Conservation (phyloP, 2,329 filamentous ascomycete genomes). For the Phialophora expanda region DNA sequence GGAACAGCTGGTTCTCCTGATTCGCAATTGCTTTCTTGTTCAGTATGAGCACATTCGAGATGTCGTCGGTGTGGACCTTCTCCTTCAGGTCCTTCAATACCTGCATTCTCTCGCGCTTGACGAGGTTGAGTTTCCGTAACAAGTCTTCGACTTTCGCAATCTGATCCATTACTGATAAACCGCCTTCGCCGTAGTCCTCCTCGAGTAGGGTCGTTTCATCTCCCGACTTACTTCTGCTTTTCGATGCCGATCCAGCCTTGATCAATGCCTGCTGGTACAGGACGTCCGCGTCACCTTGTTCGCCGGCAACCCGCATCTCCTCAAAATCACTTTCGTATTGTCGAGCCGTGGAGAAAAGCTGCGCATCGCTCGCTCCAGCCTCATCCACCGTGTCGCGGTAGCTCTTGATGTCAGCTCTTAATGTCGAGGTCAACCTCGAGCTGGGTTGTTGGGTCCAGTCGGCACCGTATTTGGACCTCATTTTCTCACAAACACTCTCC, state of each 20-base stretch:
- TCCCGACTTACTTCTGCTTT: slow-evolving; percentile 62
- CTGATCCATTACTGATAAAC: slow-evolving; percentile 83
- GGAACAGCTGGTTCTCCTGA: slow-evolving; percentile 89
- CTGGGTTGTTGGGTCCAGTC: slow-evolving; percentile 99
- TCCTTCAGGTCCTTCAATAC: slow-evolving; percentile 97
- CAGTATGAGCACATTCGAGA: slow-evolving; percentile 93
- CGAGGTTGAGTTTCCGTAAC: slow-evolving; percentile 84
- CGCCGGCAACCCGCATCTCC: slow-evolving; percentile 89
- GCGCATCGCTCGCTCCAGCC: slow-evolving; percentile 81
- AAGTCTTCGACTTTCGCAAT: slow-evolving; percentile 87
- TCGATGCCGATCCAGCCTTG: slow-evolving; percentile 69
- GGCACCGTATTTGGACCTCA: slow-evolving; percentile 93
- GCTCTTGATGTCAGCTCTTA: slow-evolving; percentile 83
- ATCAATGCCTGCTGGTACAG: slow-evolving; percentile 87
- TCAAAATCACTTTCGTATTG: slow-evolving; percentile 90
- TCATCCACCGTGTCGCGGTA: slow-evolving; percentile 90
- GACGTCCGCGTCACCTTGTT: slow-evolving; percentile 83
- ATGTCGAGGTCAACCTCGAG: slow-evolving; percentile 81
- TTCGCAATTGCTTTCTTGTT: slow-evolving; percentile 97
- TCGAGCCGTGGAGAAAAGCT: slow-evolving; percentile 79
- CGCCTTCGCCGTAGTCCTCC: slow-evolving; percentile 83
- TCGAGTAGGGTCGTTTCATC: slow-evolving; percentile 83
- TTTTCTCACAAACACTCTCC: slow-evolving; percentile 97
- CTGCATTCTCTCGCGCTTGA: slow-evolving; percentile 89
- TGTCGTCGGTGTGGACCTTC: slow-evolving; percentile 91